phyloP scores from a whole-genome alignment of 371 early-diverging fungal species.

The Syncephalastrum racemosum region DNA sequence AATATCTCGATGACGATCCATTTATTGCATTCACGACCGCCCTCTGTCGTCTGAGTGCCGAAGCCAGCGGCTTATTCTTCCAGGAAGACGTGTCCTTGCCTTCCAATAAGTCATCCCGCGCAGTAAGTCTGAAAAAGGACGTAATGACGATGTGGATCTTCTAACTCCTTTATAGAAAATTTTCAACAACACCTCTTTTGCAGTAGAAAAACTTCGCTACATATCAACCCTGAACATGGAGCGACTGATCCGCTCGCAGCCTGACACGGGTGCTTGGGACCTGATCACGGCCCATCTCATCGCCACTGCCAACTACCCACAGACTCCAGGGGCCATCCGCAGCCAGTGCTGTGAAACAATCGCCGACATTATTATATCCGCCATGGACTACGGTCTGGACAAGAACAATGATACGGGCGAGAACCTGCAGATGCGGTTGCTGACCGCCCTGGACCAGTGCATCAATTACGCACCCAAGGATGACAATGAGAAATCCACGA shows the following conservation, averaged over 20 bases:
- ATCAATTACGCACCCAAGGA: slow-evolving; percentile 31
- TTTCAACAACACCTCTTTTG: slow-evolving; percentile 78
- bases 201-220: slow-evolving; percentile 79
- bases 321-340: slow-evolving; percentile 64
- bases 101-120: slow-evolving; percentile 30
- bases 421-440: slow-evolving; percentile 54
- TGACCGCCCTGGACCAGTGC: slow-evolving; percentile 45
- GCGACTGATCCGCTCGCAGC: slow-evolving; percentile 59
- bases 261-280: slow-evolving; percentile 61
- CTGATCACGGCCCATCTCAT: slow-evolving; percentile 77
- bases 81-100: slow-evolving; percentile 29
- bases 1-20: slow-evolving; percentile 58
- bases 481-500: slow-evolving; percentile 15
- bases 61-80: slow-evolving; percentile 54
- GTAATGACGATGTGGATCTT: neutral
- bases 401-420: slow-evolving; percentile 53
- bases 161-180: slow-evolving; percentile 39
- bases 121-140: slow-evolving; percentile 25
- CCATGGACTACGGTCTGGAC: slow-evolving; percentile 66
- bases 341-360: slow-evolving; percentile 83
- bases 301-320: slow-evolving; percentile 69
- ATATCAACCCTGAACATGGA: slow-evolving; percentile 70
- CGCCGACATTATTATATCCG: slow-evolving; percentile 74
- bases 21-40: slow-evolving; percentile 71
- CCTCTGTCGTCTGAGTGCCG: slow-evolving; percentile 69